phyloP scores from a whole-genome alignment of 352 stramenopile genomes.

The Globisporangium recalcitrans region DNA sequence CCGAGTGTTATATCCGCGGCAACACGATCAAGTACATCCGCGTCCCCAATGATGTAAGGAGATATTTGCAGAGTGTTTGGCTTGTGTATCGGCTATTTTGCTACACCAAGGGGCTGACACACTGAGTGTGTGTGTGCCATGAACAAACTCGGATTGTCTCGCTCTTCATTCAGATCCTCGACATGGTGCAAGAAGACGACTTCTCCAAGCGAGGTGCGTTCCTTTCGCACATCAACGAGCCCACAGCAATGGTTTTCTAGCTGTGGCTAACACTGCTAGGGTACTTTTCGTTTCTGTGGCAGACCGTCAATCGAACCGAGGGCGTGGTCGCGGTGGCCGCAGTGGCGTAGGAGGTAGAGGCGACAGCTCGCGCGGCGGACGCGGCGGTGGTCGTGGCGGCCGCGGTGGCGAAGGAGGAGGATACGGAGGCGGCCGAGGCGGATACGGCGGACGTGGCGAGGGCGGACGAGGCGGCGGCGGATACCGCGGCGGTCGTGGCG shows the following conservation, averaged over 20 bases:
- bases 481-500: slow-evolving; percentile 21
- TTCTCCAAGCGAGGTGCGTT: slow-evolving; percentile 69
- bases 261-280: slow-evolving; percentile 3
- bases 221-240: not conserved
- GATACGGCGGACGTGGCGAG: slow-evolving; percentile 23
- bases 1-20: slow-evolving; percentile 97
- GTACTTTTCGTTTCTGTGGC: slow-evolving; percentile 14
- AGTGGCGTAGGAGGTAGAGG: slow-evolving; percentile 36
- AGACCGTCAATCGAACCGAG: slow-evolving; percentile 71
- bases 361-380: slow-evolving; percentile 10
- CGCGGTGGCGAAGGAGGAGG: slow-evolving; percentile 36
- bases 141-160: not conserved
- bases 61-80: not conserved
- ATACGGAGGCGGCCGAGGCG: slow-evolving; percentile 37
- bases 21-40: slow-evolving; percentile 99
- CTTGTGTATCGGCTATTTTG: not conserved
- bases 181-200: slow-evolving; percentile 94
- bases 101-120: not conserved
- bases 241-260: slow-evolving; percentile 11
- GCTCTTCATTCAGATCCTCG: slow-evolving; percentile 71
- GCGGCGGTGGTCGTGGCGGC: slow-evolving; percentile 23
- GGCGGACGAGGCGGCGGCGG: slow-evolving; percentile 20
- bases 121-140: not conserved
- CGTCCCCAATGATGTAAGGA: slow-evolving; percentile 92
- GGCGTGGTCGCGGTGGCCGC: slow-evolving; percentile 65